Evolutionary conservation across 768 basidiomycete genomes (phyloP).

Genomic region (Tricholoma terreum): DNA sequence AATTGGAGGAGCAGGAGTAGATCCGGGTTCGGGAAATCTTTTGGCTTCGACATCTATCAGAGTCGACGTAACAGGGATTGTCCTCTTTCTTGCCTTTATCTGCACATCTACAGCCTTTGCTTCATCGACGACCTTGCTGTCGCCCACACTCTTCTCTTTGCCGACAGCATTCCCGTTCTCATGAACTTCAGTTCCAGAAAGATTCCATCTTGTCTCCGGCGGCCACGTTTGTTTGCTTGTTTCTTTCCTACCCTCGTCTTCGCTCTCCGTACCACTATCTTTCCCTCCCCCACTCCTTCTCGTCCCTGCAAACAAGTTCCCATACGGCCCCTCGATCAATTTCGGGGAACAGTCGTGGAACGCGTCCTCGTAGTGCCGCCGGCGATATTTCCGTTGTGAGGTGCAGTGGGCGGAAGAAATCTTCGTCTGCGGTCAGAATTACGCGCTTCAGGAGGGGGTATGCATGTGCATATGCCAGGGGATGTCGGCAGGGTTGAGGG

Average conservation of each 20-base stretch:
- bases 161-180: neutral
- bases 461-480: neutral
- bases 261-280: neutral
- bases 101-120: too few relatives aligned
- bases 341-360: too few relatives aligned
- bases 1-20: neutral
- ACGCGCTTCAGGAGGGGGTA: slow-evolving; percentile 1
- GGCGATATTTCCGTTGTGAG: neutral
- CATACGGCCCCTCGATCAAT: slow-evolving; percentile 30
- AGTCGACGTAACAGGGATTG: neutral
- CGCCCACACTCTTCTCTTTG: neutral
- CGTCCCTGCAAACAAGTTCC: slow-evolving; percentile 21
- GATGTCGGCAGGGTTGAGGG: neutral
- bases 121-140: neutral
- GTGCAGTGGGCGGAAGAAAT: slow-evolving; percentile 11
- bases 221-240: slow-evolving; percentile 3
- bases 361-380: neutral
- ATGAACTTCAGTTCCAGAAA: neutral
- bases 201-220: neutral
- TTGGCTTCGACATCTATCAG: neutral
- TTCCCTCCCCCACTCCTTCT: slow-evolving; percentile 10
- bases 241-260: slow-evolving; percentile 4
- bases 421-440: slow-evolving; percentile 7
- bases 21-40: neutral
- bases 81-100: neutral